Conservation (phyloP, 2,329 filamentous ascomycete species). For the Penicillium hordei region DNA sequence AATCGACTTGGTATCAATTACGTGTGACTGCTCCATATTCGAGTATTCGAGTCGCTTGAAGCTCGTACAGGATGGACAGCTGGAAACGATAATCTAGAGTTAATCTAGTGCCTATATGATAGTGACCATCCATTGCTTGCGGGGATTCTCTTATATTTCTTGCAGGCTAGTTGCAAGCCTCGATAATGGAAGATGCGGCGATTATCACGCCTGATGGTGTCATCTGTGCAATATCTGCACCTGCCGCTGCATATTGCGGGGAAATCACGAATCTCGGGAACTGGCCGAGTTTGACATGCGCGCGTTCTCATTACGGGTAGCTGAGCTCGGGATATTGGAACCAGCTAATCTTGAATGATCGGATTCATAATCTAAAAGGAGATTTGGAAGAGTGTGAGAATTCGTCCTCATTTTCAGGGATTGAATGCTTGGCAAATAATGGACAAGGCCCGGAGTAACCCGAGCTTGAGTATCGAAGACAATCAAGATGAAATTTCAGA, state of each 20-base stretch:
- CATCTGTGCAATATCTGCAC: background rate
- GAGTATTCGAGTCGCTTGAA: background rate
- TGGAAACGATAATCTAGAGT: background rate
- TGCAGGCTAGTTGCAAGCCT: background rate
- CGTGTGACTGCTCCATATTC: background rate
- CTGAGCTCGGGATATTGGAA: background rate
- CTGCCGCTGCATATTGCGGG: background rate
- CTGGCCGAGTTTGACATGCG: background rate
- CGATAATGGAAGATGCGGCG: slow-evolving; percentile 5
- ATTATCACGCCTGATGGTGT: slow-evolving; percentile 11
- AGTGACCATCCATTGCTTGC: background rate
- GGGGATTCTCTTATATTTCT: background rate
- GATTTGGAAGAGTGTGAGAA: background rate
- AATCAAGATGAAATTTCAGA: background rate
- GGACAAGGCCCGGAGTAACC: background rate
- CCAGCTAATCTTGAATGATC: background rate
- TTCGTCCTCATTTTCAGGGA: background rate
- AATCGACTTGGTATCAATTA: background rate
- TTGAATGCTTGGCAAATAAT: background rate
- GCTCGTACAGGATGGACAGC: background rate
- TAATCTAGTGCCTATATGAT: background rate
- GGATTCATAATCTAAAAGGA: background rate
- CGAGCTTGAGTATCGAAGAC: background rate
- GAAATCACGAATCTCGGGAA: background rate
- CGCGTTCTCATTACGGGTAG: background rate